Percentiles rank a stretch among this genome's conserved stretches.
Conservation (phyloP, 768 basidiomycete species). For the Lactarius hatsudake region DNA sequence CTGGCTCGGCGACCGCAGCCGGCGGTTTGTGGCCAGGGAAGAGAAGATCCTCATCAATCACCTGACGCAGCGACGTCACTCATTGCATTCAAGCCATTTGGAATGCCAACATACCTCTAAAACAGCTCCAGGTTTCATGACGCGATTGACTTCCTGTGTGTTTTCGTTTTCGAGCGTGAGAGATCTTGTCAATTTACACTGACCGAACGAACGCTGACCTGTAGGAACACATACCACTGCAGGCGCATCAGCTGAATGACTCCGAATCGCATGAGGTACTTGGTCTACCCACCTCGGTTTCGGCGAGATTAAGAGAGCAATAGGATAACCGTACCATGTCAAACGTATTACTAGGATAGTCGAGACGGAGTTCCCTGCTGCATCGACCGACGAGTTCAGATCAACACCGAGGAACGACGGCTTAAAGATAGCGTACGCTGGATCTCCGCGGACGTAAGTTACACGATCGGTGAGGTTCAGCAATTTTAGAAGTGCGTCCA, state of each 20-base stretch:
- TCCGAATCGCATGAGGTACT: neutral
- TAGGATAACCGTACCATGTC: conserved; percentile 26
- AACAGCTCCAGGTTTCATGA: conserved; percentile 58
- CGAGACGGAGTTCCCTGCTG: conserved; percentile 4
- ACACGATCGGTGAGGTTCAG: conserved; percentile 15
- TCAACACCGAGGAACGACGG: neutral
- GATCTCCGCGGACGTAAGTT: conserved; percentile 16
- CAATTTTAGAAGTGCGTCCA: conserved; percentile 1
- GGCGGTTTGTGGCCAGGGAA: conserved; percentile 50
- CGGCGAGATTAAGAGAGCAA: conserved; percentile 23
- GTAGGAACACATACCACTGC: conserved; percentile 25
- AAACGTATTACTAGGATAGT: conserved; percentile 18
- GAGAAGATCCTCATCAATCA: conserved; percentile 71
- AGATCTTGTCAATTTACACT: conserved; percentile 21
- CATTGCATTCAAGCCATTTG: conserved; percentile 1
- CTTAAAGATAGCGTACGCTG: conserved; percentile 11
- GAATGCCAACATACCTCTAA: conserved; percentile 51
- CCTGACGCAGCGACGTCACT: conserved; percentile 37
- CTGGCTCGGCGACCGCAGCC: neutral
- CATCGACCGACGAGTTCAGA: neutral
- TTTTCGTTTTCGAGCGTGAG: neutral
- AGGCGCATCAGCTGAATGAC: neutral
- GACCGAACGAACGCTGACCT: conserved; percentile 13
- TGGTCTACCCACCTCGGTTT: conserved; percentile 21
- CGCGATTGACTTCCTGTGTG: conserved; percentile 60